Evolutionary conservation across 2,329 filamentous ascomycete genomes (phyloP), one percentile per base, ranked within the genome.

Genomic region (Erysiphe neolycopersici): DNA sequence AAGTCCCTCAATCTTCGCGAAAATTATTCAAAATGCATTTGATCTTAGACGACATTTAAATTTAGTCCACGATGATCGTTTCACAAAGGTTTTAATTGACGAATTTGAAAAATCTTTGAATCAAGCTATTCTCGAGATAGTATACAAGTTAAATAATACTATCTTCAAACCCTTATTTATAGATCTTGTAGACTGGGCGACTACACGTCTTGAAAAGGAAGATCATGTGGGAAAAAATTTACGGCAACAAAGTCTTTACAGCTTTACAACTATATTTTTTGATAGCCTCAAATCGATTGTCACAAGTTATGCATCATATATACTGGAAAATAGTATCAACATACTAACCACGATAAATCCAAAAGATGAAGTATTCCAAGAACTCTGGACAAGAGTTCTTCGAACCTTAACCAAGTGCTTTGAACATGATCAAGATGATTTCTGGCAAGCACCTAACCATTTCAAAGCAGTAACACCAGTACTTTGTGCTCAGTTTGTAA

Each of bases 121-220:
- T 55, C 70, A 77, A 10, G 73, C 79, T 12, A 72, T 76, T 0
- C 70, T 98, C 46, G 80, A 83, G 59, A 89, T 94, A 75, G 79
- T 93, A 44, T 83, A 92, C 64, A 95, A 95, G 65, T 71, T 98
- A 48, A 95, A 94, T 61, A 89, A 98, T 56, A 76, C 79, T 0
- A 74, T 79, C 0, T 98, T 98, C 72, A 71, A 85, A 12, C 91
- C 89, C 0, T 74, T 98, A 48, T 98, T 95, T 63, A 69, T 75
- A 14, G 73, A 78, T 49, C 64, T 94, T n/a, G 67, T 91, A 39
- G 82, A 92, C 45, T 94, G 85, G 79, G 70, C 79, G 0, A 66
- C 64, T 16, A 62, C 64, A 2, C 67, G 66, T 0, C 59, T 79
- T 38, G 61, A 75, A 16, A 74, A 76, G 61, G 69, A 67, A 47